Evolutionary conservation across 2,329 filamentous ascomycete genomes (phyloP), one percentile per base, ranked within the genome.

Genomic region (Parastagonospora avenae): DNA sequence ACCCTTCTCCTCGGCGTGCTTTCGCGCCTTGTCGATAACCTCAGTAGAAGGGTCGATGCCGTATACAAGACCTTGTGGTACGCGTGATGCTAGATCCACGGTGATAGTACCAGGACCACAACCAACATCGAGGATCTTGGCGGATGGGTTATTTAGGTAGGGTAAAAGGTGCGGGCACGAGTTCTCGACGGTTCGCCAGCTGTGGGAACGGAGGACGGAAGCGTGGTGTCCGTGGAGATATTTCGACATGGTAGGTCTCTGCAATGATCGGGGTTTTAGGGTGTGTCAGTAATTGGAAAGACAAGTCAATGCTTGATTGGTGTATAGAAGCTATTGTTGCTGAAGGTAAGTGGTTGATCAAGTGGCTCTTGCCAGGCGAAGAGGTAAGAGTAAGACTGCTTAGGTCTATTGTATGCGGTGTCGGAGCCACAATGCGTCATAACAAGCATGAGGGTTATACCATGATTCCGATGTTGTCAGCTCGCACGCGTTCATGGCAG

Each of bases 61-160:
- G 50, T 73, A 76, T 28, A 80, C 72, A 42, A 72, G 68, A 50
- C 77, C 78, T 48, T 74, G 52, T 2, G 79, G 77, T 6, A 79
- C 69, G 51, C 73, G 73, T 14, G 71, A 61, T 1, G 77, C 76
- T 8, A 81, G 64, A 6, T 75, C 76, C 8, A 71, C 67, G 2
- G 77, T 75, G 56, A 81, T 80, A 30, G 76, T 79, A n/a, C 79
- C 78, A 4, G 78, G 77, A 1, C 79, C 79, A 35, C 76, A 76
- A 35, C 79, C 79, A 11, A 79, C 74, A 52, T 81, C 78, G 16
- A 80, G 74, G 35, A 80, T 66, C 49, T 71, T 62, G 66, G 68
- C 49, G 10, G 60, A 46, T 46, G 72, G 52, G 19, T 52, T 52
- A 43, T 41, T 52, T 33, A 75, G 64, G 48, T 73, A 67, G 0